A percentile compares a stretch with the other conserved stretches of the same genome.
phyloP scores from a whole-genome alignment of 345 rosid genomes.

The Arabidopsis thaliana region DNA sequence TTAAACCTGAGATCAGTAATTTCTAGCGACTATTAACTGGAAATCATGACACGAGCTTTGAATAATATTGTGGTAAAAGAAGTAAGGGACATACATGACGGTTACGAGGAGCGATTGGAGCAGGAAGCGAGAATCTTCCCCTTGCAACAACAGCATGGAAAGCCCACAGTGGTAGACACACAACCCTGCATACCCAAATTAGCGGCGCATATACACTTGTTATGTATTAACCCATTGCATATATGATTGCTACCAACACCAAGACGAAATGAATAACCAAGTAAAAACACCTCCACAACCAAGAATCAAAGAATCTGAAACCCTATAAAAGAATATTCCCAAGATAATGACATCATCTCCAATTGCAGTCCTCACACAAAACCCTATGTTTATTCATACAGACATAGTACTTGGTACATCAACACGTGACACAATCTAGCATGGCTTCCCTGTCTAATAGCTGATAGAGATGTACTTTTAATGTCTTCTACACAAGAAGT shows the following conservation, averaged over 20 bases:
- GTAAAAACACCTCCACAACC: not conserved
- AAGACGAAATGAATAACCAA: slow-evolving; percentile 18
- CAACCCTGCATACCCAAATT: slow-evolving; percentile 58
- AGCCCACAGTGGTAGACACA: slow-evolving; percentile 86
- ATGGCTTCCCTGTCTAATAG: slow-evolving; percentile 22
- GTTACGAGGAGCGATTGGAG: slow-evolving; percentile 89
- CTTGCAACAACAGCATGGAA: slow-evolving; percentile 95
- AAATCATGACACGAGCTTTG: not conserved
- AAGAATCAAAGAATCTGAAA: slow-evolving; percentile 24
- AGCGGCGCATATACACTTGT: not conserved
- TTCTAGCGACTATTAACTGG: not conserved
- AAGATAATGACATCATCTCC: slow-evolving; percentile 8
- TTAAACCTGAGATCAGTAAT: slow-evolving; percentile 1
- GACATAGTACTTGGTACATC: slow-evolving; percentile 15
- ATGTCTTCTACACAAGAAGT: not conserved
- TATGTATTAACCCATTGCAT: not conserved
- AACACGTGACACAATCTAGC: slow-evolving; percentile 32
- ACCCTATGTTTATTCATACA: slow-evolving; percentile 8
- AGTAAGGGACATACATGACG: slow-evolving; percentile 68
- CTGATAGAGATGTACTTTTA: not conserved
- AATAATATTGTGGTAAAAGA: not conserved
- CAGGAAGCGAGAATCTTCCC: slow-evolving; percentile 97
- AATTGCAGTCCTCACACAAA: not conserved
- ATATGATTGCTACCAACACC: slow-evolving; percentile 1
- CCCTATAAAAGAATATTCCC: not conserved